Base-by-base conservation (phyloP, 306 rosid genomes). In the Fagus sylvatica region DNA sequence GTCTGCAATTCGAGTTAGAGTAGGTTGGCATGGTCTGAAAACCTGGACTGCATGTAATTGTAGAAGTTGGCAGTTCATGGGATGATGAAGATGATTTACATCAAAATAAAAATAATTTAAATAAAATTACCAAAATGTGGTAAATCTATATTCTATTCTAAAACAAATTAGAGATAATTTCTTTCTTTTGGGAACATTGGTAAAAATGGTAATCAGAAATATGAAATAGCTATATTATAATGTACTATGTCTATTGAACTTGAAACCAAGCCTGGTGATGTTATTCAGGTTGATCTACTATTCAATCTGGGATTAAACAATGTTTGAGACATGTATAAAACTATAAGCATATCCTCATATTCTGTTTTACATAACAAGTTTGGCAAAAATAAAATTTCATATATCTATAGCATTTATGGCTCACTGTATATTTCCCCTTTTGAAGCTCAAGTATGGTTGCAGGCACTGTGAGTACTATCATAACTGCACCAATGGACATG, bases 401-500 rank as follows among this genome's bases (percentile, higher is more conserved):
- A 70, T 71, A 66, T 72, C 34, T 41, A 53, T 62, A 56, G 71
- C 5, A 28, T 65, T 34, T 70, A 79, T 36, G 73, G 66, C 84
- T 87, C 74, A 87, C 76, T 65, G 57, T 66, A 34, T 30, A 75
- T 37, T 83, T 51, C 78, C 42, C 76, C 74, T 77, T 79, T 54
- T 88, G 84, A 84, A 95, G 99, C 76, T 90, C 99, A 40, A 95
- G 99, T 80, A 74, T 88, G 53, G 80, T 81, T 81, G 98, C 98
- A 3, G 99, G 98, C 71, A 41, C 81, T 30, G 81, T 80, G 78
- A 88, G 99, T 78, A 95, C 98, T 74, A 78, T 95, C 51, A 61
- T 91, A 75, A 95, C 97, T 46, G 92, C 99, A 51, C 99, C 99
- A 1, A 61, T 93, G 77, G 99, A 95, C 88, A 95, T 91, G 96